These are phyloP conservation scores for cucumber (Cucumis sativus) DNA, from an alignment of 306 rosid genomes.

Conservation along the genomic window DNA sequence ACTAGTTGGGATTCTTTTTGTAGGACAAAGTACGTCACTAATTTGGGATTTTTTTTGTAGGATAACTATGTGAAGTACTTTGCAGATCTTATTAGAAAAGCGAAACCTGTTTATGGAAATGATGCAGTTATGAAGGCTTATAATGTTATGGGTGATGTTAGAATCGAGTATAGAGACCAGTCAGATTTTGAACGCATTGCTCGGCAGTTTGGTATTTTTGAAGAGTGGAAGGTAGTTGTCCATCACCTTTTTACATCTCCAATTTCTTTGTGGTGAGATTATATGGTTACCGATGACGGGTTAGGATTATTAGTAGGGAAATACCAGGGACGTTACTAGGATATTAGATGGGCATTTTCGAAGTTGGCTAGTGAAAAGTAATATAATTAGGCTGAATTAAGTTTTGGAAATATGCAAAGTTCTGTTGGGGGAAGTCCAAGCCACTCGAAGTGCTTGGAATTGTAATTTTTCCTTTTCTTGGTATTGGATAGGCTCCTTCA, in stretches of 20 bases:
- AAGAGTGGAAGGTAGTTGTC: slow-evolving; percentile 88
- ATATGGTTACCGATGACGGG: neutral
- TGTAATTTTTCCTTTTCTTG: neutral
- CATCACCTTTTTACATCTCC: neutral
- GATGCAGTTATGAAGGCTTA: slow-evolving; percentile 60
- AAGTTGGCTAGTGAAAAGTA: neutral
- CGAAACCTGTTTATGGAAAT: slow-evolving; percentile 56
- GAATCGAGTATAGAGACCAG: slow-evolving; percentile 51
- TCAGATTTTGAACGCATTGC: slow-evolving; percentile 63
- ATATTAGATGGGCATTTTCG: neutral
- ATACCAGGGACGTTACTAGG: neutral
- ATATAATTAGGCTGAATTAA: neutral
- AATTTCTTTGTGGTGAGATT: neutral
- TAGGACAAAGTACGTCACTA: slow-evolving; percentile 34
- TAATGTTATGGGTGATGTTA: slow-evolving; percentile 61
- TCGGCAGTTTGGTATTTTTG: slow-evolving; percentile 67
- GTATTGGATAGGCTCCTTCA: neutral
- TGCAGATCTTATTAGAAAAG: slow-evolving; percentile 45
- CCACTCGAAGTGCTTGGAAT: neutral
- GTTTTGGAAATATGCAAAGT: neutral
- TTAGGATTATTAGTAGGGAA: neutral
- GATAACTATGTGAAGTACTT: slow-evolving; percentile 51
- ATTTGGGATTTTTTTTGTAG: slow-evolving; percentile 26
- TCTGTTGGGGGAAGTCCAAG: neutral
- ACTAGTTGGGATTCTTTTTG: slow-evolving; percentile 14